Evolutionary conservation across 202 grass and related monocot genomes (phyloP), one percentile per base, ranked within the genome.

Genomic region (Schoenoplectus triqueter): DNA sequence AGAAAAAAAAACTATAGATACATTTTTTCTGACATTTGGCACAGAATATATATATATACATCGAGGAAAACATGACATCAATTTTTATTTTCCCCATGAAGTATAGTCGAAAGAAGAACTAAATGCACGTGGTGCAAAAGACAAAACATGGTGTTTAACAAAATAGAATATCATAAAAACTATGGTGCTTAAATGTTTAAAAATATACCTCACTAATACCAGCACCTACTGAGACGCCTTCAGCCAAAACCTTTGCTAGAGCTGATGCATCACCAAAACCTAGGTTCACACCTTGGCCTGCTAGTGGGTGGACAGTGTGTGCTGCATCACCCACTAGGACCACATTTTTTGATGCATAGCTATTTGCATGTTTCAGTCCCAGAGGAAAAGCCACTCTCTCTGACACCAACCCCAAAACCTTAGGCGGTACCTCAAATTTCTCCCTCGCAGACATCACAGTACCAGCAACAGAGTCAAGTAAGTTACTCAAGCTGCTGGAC

Each of bases 201-300:
- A 80, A 86, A 77, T 83, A 87, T 95, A 98, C 96, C 75, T 94
- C 88, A 10, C 89, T 73, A 63, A 98, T 85, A 84, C 92, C 81
- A 80, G 91, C 83, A 47, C 96, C 96, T 7, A 94, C 82, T 21
- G 87, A 90, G 70, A 94, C 77, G 67, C 93, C 91, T 83, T 95
- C 89, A 84, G 91, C 84, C 66, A 98, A 92, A 80, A 91, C 81
- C 82, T 90, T 90, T 31, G 91, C 90, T 66, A 98, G 87, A 87
- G 88, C 78, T 71, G 87, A 90, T 54, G 91, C 93, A 83, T 98
- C 93, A 80, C 91, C 90, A 78, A 98, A 98, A 15, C 96, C 93
- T 78, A 98, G 93, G 83, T 98, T 98, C 61, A 98, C 96, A 8
- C 91, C 96, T 90, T 98, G 96, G 15, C 96, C 96, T 0, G 96